Conservation (phyloP, 1,139 yeast genomes). For the Scheffersomyces titani region DNA sequence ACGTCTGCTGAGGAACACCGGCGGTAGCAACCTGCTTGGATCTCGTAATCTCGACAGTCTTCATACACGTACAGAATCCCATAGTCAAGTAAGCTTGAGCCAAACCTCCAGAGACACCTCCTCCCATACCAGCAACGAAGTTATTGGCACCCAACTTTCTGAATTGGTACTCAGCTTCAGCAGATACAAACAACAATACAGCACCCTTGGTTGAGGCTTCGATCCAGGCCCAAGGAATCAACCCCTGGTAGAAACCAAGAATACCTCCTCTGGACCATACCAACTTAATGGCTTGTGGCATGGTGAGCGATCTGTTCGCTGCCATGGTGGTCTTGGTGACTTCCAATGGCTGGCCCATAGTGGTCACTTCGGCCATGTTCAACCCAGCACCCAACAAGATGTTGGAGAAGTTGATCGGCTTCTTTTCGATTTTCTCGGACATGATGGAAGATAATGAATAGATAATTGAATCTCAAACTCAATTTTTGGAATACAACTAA, state of each 20-base stretch:
- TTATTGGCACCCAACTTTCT: conserved; percentile 64
- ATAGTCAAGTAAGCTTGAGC: conserved; percentile 95
- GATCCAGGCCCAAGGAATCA: conserved; percentile 99
- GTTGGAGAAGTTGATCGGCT: conserved; percentile 86
- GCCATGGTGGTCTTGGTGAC: conserved; percentile 98
- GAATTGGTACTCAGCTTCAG: conserved; percentile 85
- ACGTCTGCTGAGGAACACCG: conserved; percentile 68
- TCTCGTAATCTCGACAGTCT: conserved; percentile 95
- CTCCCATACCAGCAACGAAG: conserved; percentile 86
- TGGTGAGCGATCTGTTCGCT: conserved; percentile 76
- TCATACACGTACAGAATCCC: conserved; percentile 98
- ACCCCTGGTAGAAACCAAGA: conserved; percentile 91
- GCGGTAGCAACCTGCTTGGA: conserved; percentile 68
- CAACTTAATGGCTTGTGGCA: conserved; percentile 66
- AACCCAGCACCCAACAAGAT: conserved; percentile 92
- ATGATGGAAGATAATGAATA: conserved; percentile 2
- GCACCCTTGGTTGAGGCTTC: conserved; percentile 99
- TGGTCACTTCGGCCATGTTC: conserved; percentile 89
- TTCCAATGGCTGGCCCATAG: conserved; percentile 95
- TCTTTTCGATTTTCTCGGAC: conserved; percentile 55
- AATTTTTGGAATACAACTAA: background rate
- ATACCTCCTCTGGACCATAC: conserved; percentile 95
- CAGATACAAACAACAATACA: conserved; percentile 87
- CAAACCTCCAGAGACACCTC: conserved; percentile 94
- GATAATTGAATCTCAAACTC: background rate